Evolutionary conservation across 2,329 filamentous ascomycete genomes (phyloP).

Genomic region (Chaetomium globosum): DNA sequence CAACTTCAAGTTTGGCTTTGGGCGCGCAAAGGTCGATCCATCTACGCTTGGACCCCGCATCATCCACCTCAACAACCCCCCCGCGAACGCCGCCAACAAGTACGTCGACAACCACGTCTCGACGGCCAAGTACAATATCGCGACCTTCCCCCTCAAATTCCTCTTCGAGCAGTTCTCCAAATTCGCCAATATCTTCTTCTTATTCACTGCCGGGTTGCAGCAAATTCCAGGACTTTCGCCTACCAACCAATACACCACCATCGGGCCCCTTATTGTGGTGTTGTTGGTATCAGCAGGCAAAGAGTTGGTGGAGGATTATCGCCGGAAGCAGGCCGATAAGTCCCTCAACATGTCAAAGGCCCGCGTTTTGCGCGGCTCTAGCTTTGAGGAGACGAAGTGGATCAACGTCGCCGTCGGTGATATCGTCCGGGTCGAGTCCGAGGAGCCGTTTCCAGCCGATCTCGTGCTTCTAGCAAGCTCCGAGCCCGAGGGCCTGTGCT

Average conservation of each 20-base stretch:
- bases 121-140: conserved; percentile 93
- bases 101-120: conserved; percentile 97
- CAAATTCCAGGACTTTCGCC: conserved; percentile 95
- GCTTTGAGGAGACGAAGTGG: conserved; percentile 88
- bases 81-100: conserved; percentile 84
- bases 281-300: conserved; percentile 93
- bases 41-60: conserved; percentile 88
- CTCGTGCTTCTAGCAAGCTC: conserved; percentile 90
- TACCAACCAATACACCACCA: conserved; percentile 94
- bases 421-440: conserved; percentile 88
- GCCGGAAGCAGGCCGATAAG: conserved; percentile 83
- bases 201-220: conserved; percentile 92
- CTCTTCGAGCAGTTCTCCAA: conserved; percentile 98
- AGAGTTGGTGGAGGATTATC: conserved; percentile 90
- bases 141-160: conserved; percentile 95
- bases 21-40: conserved; percentile 80
- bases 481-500: conserved; percentile 95
- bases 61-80: conserved; percentile 94
- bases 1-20: conserved; percentile 92
- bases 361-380: conserved; percentile 77
- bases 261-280: conserved; percentile 88
- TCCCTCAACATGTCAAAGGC: conserved; percentile 86
- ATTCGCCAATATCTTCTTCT: conserved; percentile 98
- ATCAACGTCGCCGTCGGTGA: conserved; percentile 91
- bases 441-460: conserved; percentile 93